Evolutionary conservation across 805 yeast genomes (phyloP).

Genomic region (Wickerhamiella galacta): DNA sequence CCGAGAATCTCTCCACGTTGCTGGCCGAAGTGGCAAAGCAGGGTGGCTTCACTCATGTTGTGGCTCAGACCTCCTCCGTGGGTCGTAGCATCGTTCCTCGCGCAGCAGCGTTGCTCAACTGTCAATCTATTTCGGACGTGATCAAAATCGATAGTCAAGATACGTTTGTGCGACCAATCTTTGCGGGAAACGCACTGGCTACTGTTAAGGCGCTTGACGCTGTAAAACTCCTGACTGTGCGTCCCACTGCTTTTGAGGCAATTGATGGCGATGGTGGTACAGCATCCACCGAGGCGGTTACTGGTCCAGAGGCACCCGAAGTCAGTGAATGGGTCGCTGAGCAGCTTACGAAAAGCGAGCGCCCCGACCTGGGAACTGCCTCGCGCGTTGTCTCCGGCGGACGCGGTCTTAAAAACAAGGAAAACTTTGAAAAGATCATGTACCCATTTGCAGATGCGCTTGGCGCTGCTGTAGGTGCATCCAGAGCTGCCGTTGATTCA

Average conservation of each 20-base stretch:
- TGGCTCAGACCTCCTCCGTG: constrained; percentile 68
- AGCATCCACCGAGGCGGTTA: constrained; percentile 28
- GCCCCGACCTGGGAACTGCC: constrained; percentile 86
- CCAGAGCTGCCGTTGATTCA: constrained; percentile 94
- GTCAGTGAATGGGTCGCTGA: constrained; percentile 56
- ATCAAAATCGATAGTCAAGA: constrained; percentile 44
- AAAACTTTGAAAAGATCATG: constrained; percentile 58
- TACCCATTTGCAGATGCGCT: constrained; percentile 72
- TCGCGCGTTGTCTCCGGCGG: constrained; percentile 78
- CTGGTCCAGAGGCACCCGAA: constrained; percentile 15
- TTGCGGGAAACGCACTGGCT: constrained; percentile 85
- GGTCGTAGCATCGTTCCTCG: constrained; percentile 83
- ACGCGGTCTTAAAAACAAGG: constrained; percentile 81
- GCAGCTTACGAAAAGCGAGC: constrained; percentile 54
- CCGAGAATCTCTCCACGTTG: constrained; percentile 70
- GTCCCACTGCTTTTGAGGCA: constrained; percentile 64
- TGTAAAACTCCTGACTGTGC: constrained; percentile 53
- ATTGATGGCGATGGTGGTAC: constrained; percentile 26
- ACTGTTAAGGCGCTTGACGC: constrained; percentile 61
- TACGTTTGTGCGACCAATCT: constrained; percentile 83
- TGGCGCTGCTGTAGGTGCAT: constrained; percentile 91
- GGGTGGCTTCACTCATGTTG: constrained; percentile 45
- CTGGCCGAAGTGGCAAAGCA: constrained; percentile 30
- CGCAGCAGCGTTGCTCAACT: constrained; percentile 66
- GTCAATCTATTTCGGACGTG: constrained; percentile 78